Percentiles rank a stretch among this genome's conserved stretches.
These are phyloP conservation scores for Tolypocladium amazonense DNA, from an alignment of 2,329 filamentous ascomycete genomes.

Conservation along the genomic window DNA sequence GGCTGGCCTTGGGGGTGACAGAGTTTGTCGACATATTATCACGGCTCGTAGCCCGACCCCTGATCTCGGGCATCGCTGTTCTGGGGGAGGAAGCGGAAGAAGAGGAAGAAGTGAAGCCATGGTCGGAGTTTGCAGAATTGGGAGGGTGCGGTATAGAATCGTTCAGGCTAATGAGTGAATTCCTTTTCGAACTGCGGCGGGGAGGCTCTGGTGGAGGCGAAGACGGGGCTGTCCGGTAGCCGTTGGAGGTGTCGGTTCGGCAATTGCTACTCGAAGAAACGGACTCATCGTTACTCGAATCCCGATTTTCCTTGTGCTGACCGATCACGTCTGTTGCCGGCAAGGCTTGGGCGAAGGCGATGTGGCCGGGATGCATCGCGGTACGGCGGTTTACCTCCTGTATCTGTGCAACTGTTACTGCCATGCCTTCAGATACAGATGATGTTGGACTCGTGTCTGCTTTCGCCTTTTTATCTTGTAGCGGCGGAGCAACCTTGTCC, in stretches of 20 bases:
- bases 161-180: slow-evolving; percentile 7
- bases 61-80: not conserved
- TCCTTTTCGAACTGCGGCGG: slow-evolving; percentile 15
- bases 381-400: not conserved
- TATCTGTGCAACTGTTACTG: not conserved
- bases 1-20: not conserved
- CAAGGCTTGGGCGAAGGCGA: not conserved
- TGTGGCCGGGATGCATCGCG: not conserved
- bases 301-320: not conserved
- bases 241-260: not conserved
- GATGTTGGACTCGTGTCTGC: too few relatives aligned
- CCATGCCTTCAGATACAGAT: not conserved
- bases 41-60: too few relatives aligned
- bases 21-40: not conserved
- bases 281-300: slow-evolving; percentile 6
- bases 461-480: not conserved
- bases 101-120: not conserved
- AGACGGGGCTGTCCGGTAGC: slow-evolving; percentile 8
- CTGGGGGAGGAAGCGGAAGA: not conserved
- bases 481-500: not conserved
- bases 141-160: not conserved
- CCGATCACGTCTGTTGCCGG: not conserved
- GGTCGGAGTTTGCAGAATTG: not conserved
- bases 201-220: slow-evolving; percentile 16
- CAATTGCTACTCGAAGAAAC: slow-evolving; percentile 1